Conservation (phyloP, 306 rosid species). For the Morella rubra region DNA sequence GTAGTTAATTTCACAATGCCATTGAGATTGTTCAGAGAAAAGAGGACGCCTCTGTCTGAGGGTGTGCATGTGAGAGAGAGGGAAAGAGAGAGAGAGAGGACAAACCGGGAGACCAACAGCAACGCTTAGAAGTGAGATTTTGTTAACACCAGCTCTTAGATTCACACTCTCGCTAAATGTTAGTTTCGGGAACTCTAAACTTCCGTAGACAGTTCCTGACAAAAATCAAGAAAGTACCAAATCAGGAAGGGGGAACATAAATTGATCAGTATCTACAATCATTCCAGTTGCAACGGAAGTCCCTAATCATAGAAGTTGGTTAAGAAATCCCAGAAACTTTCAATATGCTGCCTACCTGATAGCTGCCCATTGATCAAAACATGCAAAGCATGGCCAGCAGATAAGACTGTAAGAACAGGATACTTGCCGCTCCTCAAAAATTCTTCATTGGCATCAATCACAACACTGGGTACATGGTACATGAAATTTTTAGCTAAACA, state of each 20-base stretch:
- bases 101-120: conserved; percentile 98
- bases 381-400: conserved; percentile 98
- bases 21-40: not conserved
- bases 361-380: conserved; percentile 80
- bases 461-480: conserved; percentile 52
- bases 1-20: conserved; percentile 16
- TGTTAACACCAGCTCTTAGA: conserved; percentile 80
- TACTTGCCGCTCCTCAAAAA: conserved; percentile 65
- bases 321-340: conserved; percentile 6
- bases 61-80: not conserved
- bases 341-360: conserved; percentile 52
- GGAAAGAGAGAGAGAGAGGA: conserved; percentile 34
- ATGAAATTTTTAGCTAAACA: conserved; percentile 9
- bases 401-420: conserved; percentile 71
- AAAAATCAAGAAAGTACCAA: conserved; percentile 20
- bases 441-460: conserved; percentile 65
- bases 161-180: conserved; percentile 70
- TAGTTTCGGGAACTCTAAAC: conserved; percentile 77
- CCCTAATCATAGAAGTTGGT: not conserved
- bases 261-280: not conserved
- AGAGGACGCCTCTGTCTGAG: not conserved
- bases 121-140: conserved; percentile 81
- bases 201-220: conserved; percentile 86
- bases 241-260: not conserved
- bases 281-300: not conserved